phyloP scores from a whole-genome alignment of 106 monocot genomes.

The Dioscorea zingiberensis region DNA sequence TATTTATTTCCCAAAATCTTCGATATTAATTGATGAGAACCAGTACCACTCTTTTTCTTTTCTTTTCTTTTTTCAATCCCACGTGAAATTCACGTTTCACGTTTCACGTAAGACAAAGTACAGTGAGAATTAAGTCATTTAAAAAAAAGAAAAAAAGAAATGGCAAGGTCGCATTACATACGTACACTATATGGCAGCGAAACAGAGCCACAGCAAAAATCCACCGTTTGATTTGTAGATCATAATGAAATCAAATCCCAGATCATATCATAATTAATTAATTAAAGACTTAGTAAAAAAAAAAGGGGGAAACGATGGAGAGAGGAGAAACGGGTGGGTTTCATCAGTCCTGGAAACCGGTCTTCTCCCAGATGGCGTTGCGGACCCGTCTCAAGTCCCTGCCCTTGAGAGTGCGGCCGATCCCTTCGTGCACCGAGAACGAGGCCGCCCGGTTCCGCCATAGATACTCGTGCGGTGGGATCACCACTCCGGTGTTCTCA shows the following conservation, averaged over 20 bases:
- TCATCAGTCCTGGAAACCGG: constrained; percentile 58
- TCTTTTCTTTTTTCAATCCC: too few species aligned
- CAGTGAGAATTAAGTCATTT: too few species aligned
- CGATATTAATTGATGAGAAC: too few species aligned
- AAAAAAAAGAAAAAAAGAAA: neutral
- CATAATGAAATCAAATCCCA: neutral
- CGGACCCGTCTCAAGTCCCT: constrained; percentile 75
- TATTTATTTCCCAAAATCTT: too few species aligned
- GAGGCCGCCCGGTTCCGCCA: constrained; percentile 41
- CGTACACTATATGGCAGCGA: too few species aligned
- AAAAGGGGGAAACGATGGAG: neutral
- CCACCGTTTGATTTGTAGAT: too few species aligned
- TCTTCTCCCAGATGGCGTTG: constrained; percentile 68
- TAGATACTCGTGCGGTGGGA: constrained; percentile 72
- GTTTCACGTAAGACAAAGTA: too few species aligned
- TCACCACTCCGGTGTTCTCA: constrained; percentile 2
- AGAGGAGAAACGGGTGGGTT: neutral
- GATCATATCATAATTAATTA: neutral
- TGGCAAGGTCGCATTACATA: too few species aligned
- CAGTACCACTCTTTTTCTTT: too few species aligned
- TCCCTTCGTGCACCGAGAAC: constrained; percentile 66
- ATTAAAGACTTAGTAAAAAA: neutral
- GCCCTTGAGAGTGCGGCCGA: constrained; percentile 74
- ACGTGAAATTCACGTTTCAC: too few species aligned
- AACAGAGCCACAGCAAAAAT: too few species aligned